Evolutionary conservation across 2,329 filamentous ascomycete species (phyloP).

Genomic region (Penicillium italicum): DNA sequence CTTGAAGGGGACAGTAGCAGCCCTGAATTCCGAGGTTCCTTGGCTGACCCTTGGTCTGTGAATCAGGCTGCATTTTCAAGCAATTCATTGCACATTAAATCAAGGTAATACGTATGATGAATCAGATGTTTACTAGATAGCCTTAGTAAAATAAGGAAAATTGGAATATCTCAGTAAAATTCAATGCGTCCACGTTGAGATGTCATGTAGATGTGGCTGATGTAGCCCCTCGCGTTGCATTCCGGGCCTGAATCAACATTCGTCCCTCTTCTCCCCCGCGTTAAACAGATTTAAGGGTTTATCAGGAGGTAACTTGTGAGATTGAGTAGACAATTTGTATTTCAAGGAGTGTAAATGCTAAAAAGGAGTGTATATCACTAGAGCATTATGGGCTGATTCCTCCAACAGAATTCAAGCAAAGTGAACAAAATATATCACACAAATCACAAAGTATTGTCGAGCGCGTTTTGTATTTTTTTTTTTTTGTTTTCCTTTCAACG

Average conservation of each 20-base stretch:
- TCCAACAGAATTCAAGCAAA: background rate
- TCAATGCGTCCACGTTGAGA: background rate
- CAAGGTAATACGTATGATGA: background rate
- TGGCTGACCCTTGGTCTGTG: background rate
- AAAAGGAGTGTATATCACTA: background rate
- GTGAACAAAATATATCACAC: background rate
- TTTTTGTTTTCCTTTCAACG: background rate
- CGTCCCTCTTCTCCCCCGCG: background rate
- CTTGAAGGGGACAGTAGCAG: conserved; percentile 6
- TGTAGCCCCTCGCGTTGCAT: conserved; percentile 7
- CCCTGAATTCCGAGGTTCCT: conserved; percentile 11
- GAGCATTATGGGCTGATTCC: background rate
- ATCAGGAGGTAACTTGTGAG: background rate
- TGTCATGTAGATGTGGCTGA: background rate
- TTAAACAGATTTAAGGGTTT: background rate
- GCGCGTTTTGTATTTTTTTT: background rate
- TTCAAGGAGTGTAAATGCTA: background rate
- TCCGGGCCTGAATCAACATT: conserved; percentile 1
- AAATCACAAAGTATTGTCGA: background rate
- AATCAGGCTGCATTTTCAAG: background rate
- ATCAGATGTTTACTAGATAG: background rate
- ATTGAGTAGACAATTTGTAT: background rate
- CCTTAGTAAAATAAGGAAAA: rapidly evolving
- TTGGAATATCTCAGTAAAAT: background rate
- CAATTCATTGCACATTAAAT: background rate